phyloP scores from a whole-genome alignment of 2,329 filamentous ascomycete genomes.

The Fusarium transvaalense region DNA sequence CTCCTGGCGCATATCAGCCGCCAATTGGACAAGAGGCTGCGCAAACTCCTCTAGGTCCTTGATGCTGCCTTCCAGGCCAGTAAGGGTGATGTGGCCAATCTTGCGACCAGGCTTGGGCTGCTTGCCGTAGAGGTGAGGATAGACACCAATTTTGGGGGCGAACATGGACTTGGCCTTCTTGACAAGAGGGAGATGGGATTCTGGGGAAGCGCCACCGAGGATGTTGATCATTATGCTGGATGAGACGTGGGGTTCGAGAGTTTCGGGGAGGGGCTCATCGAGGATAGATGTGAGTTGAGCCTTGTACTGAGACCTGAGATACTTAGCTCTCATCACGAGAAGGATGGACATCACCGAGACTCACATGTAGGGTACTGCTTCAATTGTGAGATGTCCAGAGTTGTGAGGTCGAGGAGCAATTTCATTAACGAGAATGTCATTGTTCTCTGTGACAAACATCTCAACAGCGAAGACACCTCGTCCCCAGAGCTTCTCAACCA shows the following conservation, averaged over 20 bases:
- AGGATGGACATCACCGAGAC: accelerated
- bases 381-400: slow-evolving; percentile 95
- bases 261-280: slow-evolving; percentile 67
- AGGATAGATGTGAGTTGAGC: slow-evolving; percentile 89
- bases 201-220: slow-evolving; percentile 74
- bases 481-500: slow-evolving; percentile 83
- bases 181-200: slow-evolving; percentile 70
- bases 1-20: slow-evolving; percentile 70
- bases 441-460: slow-evolving; percentile 86
- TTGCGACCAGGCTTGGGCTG: slow-evolving; percentile 88
- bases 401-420: slow-evolving; percentile 87
- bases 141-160: slow-evolving; percentile 61
- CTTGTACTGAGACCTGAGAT: slow-evolving; percentile 80
- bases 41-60: slow-evolving; percentile 65
- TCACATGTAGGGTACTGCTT: slow-evolving; percentile 80
- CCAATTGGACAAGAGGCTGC: slow-evolving; percentile 75
- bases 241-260: slow-evolving; percentile 69
- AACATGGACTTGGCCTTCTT: slow-evolving; percentile 60
- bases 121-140: slow-evolving; percentile 93
- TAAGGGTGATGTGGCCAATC: slow-evolving; percentile 93
- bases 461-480: slow-evolving; percentile 97
- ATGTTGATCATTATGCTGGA: slow-evolving; percentile 85
- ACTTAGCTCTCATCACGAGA: accelerated
- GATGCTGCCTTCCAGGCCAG: slow-evolving; percentile 75
- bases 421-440: slow-evolving; percentile 83